Evolutionary conservation across 257 asterid genomes (phyloP), one percentile per base, ranked within the genome.

Genomic region (Henckelia pumila): DNA sequence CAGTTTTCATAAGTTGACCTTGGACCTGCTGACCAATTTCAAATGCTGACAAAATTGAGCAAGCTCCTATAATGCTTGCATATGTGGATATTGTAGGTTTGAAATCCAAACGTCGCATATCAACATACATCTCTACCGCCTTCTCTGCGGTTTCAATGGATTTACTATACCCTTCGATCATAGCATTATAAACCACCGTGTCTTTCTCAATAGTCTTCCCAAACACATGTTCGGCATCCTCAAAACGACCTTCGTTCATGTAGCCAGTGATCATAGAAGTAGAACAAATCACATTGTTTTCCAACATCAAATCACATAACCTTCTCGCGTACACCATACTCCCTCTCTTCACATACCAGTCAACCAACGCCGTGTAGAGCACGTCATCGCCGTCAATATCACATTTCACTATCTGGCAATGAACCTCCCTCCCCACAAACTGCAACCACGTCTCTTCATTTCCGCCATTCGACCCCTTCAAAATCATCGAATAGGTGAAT

Each of bases 161-260:
- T 77, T 81, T 84, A 35, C 98, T 92, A 56, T 87, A 92, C 17
- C 96, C 98, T 83, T 92, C 98, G n/a, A 92, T 92, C 98, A 92
- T 89, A n/a, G 96, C 87, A 70, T 92, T 92, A 79, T 83, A 89
- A 76, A 84, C 92, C 76, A 92, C 96, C 44, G 78, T 86, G 56
- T 89, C 96, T 84, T 89, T 92, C 71, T 75, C 85, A 56, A 21
- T 7, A 0, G 95, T 89, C 71, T 69, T 84, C 9, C 59, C 59
- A 58, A 92, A 89, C 70, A 92, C 88, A 8, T 85, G 84, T 80
- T 89, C 95, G 0, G 97, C 98, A 6, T 89, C 95, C 61, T 72
- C 76, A 19, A 83, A 63, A 29, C 64, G 66, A 47, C 86, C 85
- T 66, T 60, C 79, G 65, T 84, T 86, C 98, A 92, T 82, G 82